Evolutionary conservation across 768 basidiomycete species (phyloP), one percentile per base, ranked within the genome.

Genomic region (Lyophyllum atratum): DNA sequence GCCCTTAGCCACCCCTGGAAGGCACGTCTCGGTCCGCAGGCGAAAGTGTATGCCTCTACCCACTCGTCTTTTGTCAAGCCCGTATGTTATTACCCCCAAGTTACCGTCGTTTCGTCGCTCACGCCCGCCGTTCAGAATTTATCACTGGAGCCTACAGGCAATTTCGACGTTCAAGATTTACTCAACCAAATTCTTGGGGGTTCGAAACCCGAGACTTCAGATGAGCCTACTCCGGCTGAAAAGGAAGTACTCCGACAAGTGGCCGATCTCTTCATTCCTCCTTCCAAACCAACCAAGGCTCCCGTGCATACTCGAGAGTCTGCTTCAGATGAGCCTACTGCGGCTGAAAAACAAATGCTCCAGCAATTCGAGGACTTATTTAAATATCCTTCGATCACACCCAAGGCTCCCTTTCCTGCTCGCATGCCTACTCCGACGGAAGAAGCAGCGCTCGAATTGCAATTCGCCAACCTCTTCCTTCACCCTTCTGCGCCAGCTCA

Each of bases 211-310:
- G 22, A 39, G 2, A 17, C 40, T 53, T 24, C 52, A n/a, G n/a
- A n/a, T 19, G 15, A 6, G 4, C 22, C 34, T 44, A 28, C 24
- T 28, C 52, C n/a, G n/a, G n/a, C n/a, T n/a, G n/a, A n/a, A n/a
- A n/a, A n/a, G n/a, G 15, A 49, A 10, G 19, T 28, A 2, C 10
- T 44, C 12, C 21, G 43, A 19, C 46, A 49, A n/a, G 51, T 57
- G 22, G 39, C 33, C 39, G 49, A 54, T 12, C 29, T 59, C 9
- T 29, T 63, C 21, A 42, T 22, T 8, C 46, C 45, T n/a, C 14
- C 29, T 17, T 3, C 43, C 7, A n/a, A 50, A 7, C n/a, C 25
- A 14, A 45, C 26, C n/a, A n/a, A n/a, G n/a, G n/a, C n/a, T n/a
- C n/a, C n/a, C n/a, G n/a, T n/a, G n/a, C n/a, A n/a, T n/a, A n/a